A percentile compares a stretch with the other conserved stretches of the same genome.
Evolutionary conservation across 2,329 filamentous ascomycete species (phyloP).

Genomic region (Fusarium sp.): DNA sequence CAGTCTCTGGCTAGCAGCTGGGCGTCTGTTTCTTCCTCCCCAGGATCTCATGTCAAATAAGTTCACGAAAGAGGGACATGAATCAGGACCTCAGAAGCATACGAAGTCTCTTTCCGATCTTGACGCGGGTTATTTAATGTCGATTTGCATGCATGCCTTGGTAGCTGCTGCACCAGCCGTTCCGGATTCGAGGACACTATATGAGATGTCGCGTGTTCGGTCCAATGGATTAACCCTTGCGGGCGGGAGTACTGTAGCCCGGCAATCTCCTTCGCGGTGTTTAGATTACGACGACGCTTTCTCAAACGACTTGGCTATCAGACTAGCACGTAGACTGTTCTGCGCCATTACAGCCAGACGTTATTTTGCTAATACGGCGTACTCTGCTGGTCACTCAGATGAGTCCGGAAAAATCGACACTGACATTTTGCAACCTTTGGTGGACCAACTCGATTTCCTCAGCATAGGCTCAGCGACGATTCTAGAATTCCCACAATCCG

Average conservation of each 20-base stretch:
- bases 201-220: constrained; percentile 72
- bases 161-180: constrained; percentile 69
- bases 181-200: constrained; percentile 62
- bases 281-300: constrained; percentile 74
- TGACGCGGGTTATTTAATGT: constrained; percentile 67
- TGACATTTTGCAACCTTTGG: constrained; percentile 63
- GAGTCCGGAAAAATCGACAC: constrained; percentile 48
- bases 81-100: constrained; percentile 53
- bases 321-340: constrained; percentile 70
- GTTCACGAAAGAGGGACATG: constrained; percentile 49
- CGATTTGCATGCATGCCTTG: constrained; percentile 73
- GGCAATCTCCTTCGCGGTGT: constrained; percentile 64
- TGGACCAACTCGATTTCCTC: constrained; percentile 67
- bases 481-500: constrained; percentile 64
- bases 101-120: constrained; percentile 58
- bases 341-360: constrained; percentile 67
- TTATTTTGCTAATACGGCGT: constrained; percentile 62
- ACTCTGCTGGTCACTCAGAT: constrained; percentile 54
- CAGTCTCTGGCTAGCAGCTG: constrained; percentile 73
- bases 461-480: constrained; percentile 60
- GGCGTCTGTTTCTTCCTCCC: constrained; percentile 69
- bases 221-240: constrained; percentile 66
- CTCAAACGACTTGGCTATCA: constrained; percentile 70
- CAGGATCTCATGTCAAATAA: constrained; percentile 56
- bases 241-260: constrained; percentile 60